A percentile compares a stretch with the other conserved stretches of the same genome.
Evolutionary conservation across 331 rosid species (phyloP).

Genomic region (Rosa hybrid): DNA sequence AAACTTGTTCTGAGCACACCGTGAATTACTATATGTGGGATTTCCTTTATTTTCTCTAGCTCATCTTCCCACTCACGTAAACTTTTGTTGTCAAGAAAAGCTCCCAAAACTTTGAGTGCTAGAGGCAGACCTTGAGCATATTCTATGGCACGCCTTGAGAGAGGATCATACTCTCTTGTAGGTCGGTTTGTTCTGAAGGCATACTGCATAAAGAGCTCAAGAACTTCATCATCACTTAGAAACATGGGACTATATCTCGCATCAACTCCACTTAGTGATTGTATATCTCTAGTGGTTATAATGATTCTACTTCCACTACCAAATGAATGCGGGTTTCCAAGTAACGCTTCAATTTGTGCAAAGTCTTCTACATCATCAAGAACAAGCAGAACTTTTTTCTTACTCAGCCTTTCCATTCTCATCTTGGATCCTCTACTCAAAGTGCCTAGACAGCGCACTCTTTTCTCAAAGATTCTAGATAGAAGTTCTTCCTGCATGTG

Average conservation of each 20-base stretch:
- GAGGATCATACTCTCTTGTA: neutral
- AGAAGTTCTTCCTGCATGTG: constrained; percentile 1
- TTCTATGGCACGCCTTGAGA: neutral
- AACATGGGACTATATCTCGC: neutral
- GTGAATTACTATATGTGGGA: accelerated
- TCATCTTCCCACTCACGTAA: neutral
- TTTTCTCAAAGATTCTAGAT: neutral
- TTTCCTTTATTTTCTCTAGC: neutral
- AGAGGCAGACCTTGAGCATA: constrained; percentile 3
- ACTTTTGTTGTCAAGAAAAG: neutral
- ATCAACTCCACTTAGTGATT: neutral
- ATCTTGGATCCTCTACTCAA: neutral
- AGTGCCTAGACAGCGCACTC: neutral
- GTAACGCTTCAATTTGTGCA: neutral
- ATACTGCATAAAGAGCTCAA: neutral
- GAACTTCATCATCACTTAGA: neutral
- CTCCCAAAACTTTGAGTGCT: constrained; percentile 6
- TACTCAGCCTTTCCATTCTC: neutral
- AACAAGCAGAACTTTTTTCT: constrained; percentile 1
- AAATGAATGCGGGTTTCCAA: neutral
- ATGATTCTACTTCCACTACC: constrained; percentile 8
- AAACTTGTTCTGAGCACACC: neutral
- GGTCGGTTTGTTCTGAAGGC: neutral
- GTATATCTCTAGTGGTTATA: neutral
- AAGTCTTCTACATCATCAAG: constrained; percentile 5